Percentiles rank a stretch among this genome's conserved stretches.
Conservation (phyloP, 1,284 basidiomycete species). For the Porogramme epimiltina region DNA sequence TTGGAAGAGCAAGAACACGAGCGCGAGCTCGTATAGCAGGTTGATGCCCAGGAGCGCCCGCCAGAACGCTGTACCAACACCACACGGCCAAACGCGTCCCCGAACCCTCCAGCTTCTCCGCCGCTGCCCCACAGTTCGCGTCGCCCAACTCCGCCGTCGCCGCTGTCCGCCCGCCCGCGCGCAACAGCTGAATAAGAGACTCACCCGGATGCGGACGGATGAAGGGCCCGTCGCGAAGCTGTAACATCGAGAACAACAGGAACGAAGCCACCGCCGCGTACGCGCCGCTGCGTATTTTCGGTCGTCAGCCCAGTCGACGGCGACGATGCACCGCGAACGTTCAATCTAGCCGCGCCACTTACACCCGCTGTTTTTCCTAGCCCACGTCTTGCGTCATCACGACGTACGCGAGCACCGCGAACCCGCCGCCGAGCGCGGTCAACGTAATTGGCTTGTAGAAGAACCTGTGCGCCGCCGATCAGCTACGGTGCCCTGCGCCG, state of each 20-base stretch:
- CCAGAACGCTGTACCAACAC: constrained; percentile 58
- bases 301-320: constrained; percentile 1
- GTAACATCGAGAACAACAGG: constrained; percentile 79
- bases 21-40: constrained; percentile 74
- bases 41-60: constrained; percentile 75
- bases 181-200: neutral
- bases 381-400: constrained; percentile 82
- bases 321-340: neutral
- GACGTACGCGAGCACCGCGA: constrained; percentile 72
- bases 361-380: constrained; percentile 76
- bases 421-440: constrained; percentile 63
- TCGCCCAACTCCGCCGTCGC: neutral
- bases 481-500: constrained; percentile 1
- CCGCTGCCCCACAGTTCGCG: neutral
- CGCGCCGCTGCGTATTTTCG: constrained; percentile 55
- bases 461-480: constrained; percentile 44
- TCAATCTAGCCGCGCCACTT: constrained; percentile 33
- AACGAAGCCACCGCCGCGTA: constrained; percentile 73
- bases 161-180: neutral
- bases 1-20: constrained; percentile 84
- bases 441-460: constrained; percentile 83
- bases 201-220: constrained; percentile 38
- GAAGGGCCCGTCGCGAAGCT: constrained; percentile 81
- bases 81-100: neutral
- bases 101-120: constrained; percentile 39